Conservation (phyloP, 768 basidiomycete species). For the Exsudoporus frostii region DNA sequence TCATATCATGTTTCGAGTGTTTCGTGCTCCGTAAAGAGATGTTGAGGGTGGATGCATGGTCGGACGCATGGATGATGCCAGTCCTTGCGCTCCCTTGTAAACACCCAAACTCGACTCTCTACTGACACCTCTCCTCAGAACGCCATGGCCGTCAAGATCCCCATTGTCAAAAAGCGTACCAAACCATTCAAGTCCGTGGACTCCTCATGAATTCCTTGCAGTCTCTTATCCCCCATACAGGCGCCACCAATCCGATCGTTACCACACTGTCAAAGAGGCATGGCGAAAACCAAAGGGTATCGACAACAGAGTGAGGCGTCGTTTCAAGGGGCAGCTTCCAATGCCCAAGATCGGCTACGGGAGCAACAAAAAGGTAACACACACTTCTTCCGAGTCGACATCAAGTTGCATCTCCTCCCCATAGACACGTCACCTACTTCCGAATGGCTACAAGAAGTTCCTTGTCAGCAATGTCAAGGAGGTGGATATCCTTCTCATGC, state of each 20-base stretch:
- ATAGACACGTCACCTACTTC: slow-evolving; percentile 91
- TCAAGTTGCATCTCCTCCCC: slow-evolving; percentile 3
- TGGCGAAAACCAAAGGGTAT: slow-evolving; percentile 99
- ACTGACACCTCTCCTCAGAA: slow-evolving; percentile 26
- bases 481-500: slow-evolving; percentile 94
- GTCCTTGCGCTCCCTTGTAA: background rate
- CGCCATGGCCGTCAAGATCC: slow-evolving; percentile 50
- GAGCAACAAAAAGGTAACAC: slow-evolving; percentile 74
- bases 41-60: slow-evolving; percentile 22
- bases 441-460: slow-evolving; percentile 95
- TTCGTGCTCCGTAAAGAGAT: background rate
- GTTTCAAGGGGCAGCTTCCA: slow-evolving; percentile 91
- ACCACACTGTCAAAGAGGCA: slow-evolving; percentile 94
- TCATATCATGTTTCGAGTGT: background rate
- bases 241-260: slow-evolving; percentile 99
- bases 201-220: background rate
- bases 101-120: background rate
- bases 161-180: slow-evolving; percentile 96
- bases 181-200: slow-evolving; percentile 86
- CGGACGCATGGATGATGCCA: slow-evolving; percentile 22
- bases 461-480: slow-evolving; percentile 92
- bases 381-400: background rate
- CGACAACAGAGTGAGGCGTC: slow-evolving; percentile 94
- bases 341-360: slow-evolving; percentile 93
- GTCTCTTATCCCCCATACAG: slow-evolving; percentile 39